These are phyloP conservation scores for Trametopsis cervina DNA, from an alignment of 768 basidiomycete genomes.

Conservation along the genomic window DNA sequence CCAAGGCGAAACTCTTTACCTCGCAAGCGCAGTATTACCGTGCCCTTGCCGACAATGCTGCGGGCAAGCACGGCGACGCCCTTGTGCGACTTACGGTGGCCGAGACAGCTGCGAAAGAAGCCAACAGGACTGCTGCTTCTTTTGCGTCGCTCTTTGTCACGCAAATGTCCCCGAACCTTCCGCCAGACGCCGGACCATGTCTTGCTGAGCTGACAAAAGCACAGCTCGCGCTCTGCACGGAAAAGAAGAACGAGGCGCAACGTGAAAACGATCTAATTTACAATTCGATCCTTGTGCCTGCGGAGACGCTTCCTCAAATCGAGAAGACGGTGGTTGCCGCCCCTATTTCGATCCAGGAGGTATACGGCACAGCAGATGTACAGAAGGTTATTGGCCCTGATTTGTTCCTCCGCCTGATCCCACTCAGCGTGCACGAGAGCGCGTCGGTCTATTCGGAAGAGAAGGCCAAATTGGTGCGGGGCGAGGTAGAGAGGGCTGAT, in stretches of 20 bases:
- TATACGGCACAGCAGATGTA: constrained; percentile 85
- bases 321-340: constrained; percentile 81
- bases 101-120: constrained; percentile 79
- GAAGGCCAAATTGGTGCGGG: constrained; percentile 90
- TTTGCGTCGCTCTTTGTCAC: constrained; percentile 70
- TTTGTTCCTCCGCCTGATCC: constrained; percentile 81
- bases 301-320: constrained; percentile 70
- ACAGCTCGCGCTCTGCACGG: constrained; percentile 69
- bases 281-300: constrained; percentile 78
- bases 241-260: constrained; percentile 66
- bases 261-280: constrained; percentile 98
- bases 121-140: constrained; percentile 55
- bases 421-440: constrained; percentile 91
- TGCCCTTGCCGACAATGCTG: constrained; percentile 65
- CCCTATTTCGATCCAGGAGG: constrained; percentile 89
- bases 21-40: constrained; percentile 88
- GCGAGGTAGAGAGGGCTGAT: constrained; percentile 84
- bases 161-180: constrained; percentile 73
- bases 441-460: constrained; percentile 97
- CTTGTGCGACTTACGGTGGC: constrained; percentile 75
- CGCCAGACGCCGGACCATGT: constrained; percentile 76
- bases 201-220: constrained; percentile 80
- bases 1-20: constrained; percentile 86
- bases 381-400: constrained; percentile 93
- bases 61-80: constrained; percentile 80